phyloP scores from a whole-genome alignment of 2,329 filamentous ascomycete genomes.

The Elsinoe batatas region DNA sequence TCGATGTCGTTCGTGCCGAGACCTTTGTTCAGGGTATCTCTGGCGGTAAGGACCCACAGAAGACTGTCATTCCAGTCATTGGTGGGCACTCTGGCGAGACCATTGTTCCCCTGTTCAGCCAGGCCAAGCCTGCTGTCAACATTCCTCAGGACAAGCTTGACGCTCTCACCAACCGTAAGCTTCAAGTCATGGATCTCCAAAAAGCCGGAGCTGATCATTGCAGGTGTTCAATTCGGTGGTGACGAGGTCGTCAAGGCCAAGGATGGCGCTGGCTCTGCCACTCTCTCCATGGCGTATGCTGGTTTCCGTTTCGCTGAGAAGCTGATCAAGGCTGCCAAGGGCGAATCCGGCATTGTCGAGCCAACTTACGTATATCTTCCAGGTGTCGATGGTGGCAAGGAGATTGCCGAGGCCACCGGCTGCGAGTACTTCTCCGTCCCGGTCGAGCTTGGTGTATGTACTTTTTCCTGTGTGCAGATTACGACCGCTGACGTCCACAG shows the following conservation, averaged over 20 bases:
- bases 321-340: conserved; percentile 76
- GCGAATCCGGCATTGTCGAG: conserved; percentile 87
- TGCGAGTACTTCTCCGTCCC: conserved; percentile 92
- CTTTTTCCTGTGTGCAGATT: background rate
- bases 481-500: conserved; percentile 36
- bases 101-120: conserved; percentile 95
- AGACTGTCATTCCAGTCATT: conserved; percentile 81
- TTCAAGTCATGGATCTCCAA: too few species aligned
- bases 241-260: conserved; percentile 95
- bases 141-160: conserved; percentile 88
- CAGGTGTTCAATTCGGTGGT: conserved; percentile 87
- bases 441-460: conserved; percentile 84
- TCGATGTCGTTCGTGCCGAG: conserved; percentile 96
- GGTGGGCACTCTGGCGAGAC: conserved; percentile 97
- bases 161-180: conserved; percentile 70
- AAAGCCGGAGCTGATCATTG: background rate
- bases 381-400: conserved; percentile 78
- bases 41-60: conserved; percentile 71
- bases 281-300: conserved; percentile 89
- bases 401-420: conserved; percentile 72
- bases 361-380: conserved; percentile 93
- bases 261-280: conserved; percentile 81
- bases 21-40: conserved; percentile 84
- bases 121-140: conserved; percentile 65
- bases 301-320: conserved; percentile 95